These are phyloP conservation scores for Cladorrhinum sp. DNA, from an alignment of 2,329 filamentous ascomycete species.

Conservation along the genomic window DNA sequence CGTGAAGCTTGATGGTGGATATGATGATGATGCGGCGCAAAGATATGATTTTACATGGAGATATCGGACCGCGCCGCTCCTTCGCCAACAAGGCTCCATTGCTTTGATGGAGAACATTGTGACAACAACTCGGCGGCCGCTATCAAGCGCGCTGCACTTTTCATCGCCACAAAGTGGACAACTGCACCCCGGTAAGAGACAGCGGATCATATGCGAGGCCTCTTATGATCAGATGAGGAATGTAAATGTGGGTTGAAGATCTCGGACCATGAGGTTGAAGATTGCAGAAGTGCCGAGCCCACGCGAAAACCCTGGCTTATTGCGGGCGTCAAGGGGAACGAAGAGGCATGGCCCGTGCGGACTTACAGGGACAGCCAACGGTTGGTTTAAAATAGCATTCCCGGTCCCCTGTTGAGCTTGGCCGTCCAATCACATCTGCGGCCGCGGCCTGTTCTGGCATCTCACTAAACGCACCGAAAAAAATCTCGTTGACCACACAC, in stretches of 20 bases:
- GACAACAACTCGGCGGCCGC: background rate
- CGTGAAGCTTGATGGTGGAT: too few relatives aligned
- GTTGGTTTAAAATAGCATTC: slow-evolving; percentile 22
- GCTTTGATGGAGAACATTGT: background rate
- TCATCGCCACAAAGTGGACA: background rate
- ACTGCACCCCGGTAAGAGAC: background rate
- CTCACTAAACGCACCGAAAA: slow-evolving; percentile 16
- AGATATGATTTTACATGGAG: background rate
- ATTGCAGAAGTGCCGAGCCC: slow-evolving; percentile 6
- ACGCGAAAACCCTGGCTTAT: slow-evolving; percentile 1
- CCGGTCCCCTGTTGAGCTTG: background rate
- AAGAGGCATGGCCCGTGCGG: slow-evolving; percentile 15
- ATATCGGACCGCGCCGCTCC: background rate
- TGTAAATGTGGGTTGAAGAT: slow-evolving; percentile 8
- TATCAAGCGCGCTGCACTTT: background rate
- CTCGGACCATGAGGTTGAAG: slow-evolving; percentile 4
- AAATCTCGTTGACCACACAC: slow-evolving; percentile 14
- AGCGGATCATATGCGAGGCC: slow-evolving; percentile 15
- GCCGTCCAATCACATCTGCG: slow-evolving; percentile 22
- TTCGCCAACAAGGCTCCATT: too few relatives aligned
- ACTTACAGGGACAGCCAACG: slow-evolving; percentile 13
- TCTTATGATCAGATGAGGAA: slow-evolving; percentile 4
- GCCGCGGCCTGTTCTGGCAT: slow-evolving; percentile 13
- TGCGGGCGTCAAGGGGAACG: background rate
- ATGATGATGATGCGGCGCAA: too few relatives aligned